Base-by-base conservation (phyloP, 768 basidiomycete species). In the Termitomyces sp. region DNA sequence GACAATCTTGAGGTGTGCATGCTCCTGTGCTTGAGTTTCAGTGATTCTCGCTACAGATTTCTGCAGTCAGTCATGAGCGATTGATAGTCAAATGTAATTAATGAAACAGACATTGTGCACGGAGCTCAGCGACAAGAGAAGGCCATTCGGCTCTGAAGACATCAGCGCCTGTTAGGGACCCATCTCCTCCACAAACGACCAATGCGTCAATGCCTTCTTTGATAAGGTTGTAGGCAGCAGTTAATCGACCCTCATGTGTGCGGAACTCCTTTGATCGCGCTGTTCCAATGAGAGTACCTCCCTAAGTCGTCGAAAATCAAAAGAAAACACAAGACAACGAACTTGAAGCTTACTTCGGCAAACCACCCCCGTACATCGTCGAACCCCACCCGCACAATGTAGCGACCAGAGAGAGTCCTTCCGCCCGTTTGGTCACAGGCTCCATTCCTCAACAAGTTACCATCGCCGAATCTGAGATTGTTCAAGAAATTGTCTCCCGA, bases 301-400 rank as follows among this genome's bases (percentile, higher is more conserved):
- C 93, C 92, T 94, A 68, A 30, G 45, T 15, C 55, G 45, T 20
- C 13, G 5, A 47, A 42, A 9, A 34, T 13, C 12, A 36, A 39
- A 33, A 39, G 36, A 4, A 47, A 11, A 33, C 53, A 44, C 15
- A 42, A 39, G 20, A 20, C 22, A 15, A 18, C 6, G 6, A 12
- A 42, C n/a, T 30, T 15, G 27, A 54, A 7, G 72, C 39, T 57
- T 65, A 88, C 93, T 81, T 97, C 84, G 24, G 89, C 83, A 65
- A 96, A 88, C 94, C 95, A 98, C 11, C 93, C 93, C 50, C 93
- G 79, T 30, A 98, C 96, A 71, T 99, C 97, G 69, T 99, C 97
- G 88, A 95, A 98, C 6, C 97, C 97, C 2, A 96, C 96, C 58
- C 93, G 81, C 22, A 98, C 89, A 65, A 98, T 97, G 73, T 97